Evolutionary conservation across 495 filamentous ascomycete species (phyloP).

Genomic region (Aspergillus bertholletiae): DNA sequence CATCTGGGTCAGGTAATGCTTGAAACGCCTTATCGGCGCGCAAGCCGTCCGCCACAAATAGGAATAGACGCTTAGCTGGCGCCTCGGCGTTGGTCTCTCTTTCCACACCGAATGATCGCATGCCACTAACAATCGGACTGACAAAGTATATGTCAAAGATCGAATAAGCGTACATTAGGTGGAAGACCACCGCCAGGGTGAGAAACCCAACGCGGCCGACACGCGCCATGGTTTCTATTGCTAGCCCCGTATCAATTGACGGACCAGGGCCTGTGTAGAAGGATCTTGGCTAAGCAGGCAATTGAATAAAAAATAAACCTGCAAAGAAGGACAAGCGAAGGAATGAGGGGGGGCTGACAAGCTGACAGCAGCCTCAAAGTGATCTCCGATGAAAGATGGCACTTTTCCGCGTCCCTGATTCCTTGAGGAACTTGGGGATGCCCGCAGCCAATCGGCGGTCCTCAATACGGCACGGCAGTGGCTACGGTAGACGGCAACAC

Average conservation of each 20-base stretch:
- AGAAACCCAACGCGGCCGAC: conserved; percentile 85
- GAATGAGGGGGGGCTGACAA: conserved; percentile 16
- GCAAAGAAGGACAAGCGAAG: conserved; percentile 9
- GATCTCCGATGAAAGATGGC: conserved; percentile 5
- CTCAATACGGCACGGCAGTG: conserved; percentile 22
- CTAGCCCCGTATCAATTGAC: background rate
- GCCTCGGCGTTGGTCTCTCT: conserved; percentile 57
- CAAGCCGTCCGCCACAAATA: conserved; percentile 96
- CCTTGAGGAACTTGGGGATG: conserved; percentile 27
- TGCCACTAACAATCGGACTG: conserved; percentile 94
- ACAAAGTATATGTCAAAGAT: conserved; percentile 99
- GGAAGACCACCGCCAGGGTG: conserved; percentile 87
- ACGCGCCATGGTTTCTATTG: conserved; percentile 61
- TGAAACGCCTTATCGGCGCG: conserved; percentile 99
- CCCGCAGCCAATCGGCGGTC: conserved; percentile 30
- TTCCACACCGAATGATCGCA: conserved; percentile 75
- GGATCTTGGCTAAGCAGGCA: background rate
- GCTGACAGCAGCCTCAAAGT: conserved; percentile 9
- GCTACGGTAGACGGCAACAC: conserved; percentile 6
- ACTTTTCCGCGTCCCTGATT: conserved; percentile 6
- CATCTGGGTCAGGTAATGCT: conserved; percentile 79
- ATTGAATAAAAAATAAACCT: background rate
- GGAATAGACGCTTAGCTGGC: conserved; percentile 84
- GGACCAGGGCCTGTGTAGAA: background rate
- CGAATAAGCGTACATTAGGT: conserved; percentile 89